These are phyloP conservation scores for Syzygium syzygioides DNA, from an alignment of 441 rosid species.

Conservation along the genomic window DNA sequence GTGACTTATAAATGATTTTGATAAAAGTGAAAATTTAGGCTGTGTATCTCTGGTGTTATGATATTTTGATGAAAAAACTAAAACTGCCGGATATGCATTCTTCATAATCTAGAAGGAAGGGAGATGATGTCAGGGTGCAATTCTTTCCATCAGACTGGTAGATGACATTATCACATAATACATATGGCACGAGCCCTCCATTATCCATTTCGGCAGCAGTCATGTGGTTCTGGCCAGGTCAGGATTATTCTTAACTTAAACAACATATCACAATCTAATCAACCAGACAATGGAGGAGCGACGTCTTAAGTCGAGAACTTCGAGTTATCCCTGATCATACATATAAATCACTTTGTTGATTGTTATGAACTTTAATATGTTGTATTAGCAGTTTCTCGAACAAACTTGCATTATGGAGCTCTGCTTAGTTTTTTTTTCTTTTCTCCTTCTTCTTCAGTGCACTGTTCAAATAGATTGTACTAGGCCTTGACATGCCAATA, in stretches of 20 bases:
- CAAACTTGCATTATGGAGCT: not conserved
- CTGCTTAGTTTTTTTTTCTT: not conserved
- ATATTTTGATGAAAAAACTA: not conserved
- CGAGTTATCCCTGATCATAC: not conserved
- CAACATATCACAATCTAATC: not conserved
- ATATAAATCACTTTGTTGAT: not conserved
- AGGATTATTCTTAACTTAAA: not conserved
- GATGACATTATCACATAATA: not conserved
- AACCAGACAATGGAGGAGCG: not conserved
- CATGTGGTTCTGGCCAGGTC: not conserved
- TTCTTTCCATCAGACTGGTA: not conserved
- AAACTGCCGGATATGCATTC: not conserved
- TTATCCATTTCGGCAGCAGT: not conserved
- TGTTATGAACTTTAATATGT: not conserved
- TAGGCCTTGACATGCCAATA: slow-evolving; percentile 34
- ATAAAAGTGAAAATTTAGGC: not conserved
- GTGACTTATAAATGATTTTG: not conserved
- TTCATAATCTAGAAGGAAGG: not conserved
- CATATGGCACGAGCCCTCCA: not conserved
- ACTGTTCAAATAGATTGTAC: not conserved
- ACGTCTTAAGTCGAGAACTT: not conserved
- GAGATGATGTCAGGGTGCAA: not conserved
- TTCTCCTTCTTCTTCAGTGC: not conserved
- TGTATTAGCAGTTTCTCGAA: not conserved
- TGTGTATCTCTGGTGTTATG: not conserved